A percentile compares a stretch with the other conserved stretches of the same genome.
phyloP scores from a whole-genome alignment of 208 protist species.

The Trypanosoma brucei region DNA sequence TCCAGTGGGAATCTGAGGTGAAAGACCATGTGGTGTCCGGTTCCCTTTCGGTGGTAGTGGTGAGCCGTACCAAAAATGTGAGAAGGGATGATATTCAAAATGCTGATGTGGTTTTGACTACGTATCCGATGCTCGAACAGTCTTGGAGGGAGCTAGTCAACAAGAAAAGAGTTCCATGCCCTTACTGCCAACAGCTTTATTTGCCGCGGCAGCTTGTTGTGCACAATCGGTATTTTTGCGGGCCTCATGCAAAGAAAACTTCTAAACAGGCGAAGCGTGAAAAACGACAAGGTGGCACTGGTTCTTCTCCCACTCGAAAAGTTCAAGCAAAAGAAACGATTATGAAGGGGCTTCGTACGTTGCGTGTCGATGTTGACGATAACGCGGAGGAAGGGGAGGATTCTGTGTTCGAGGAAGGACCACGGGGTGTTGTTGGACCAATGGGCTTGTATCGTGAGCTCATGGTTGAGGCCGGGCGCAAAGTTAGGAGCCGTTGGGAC shows the following conservation, averaged over 20 bases:
- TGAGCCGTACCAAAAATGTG: slow-evolving; percentile 54
- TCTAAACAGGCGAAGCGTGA: slow-evolving; percentile 82
- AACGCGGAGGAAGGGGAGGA: slow-evolving; percentile 23
- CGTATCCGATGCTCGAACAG: slow-evolving; percentile 90
- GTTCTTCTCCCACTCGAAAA: slow-evolving; percentile 17
- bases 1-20: slow-evolving; percentile 91
- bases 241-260: slow-evolving; percentile 78
- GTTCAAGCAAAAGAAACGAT: slow-evolving; percentile 75
- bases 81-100: slow-evolving; percentile 63
- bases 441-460: slow-evolving; percentile 89
- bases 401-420: slow-evolving; percentile 22
- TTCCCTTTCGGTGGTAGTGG: slow-evolving; percentile 69
- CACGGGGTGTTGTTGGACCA: slow-evolving; percentile 53
- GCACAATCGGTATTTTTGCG: slow-evolving; percentile 94
- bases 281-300: slow-evolving; percentile 32
- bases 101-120: slow-evolving; percentile 93
- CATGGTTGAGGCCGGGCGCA: slow-evolving; percentile 84
- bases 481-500: slow-evolving; percentile 81
- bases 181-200: slow-evolving; percentile 86
- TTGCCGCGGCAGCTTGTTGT: slow-evolving; percentile 83
- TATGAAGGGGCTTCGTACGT: slow-evolving; percentile 69
- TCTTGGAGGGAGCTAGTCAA: slow-evolving; percentile 81
- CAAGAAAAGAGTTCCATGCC: slow-evolving; percentile 81
- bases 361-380: slow-evolving; percentile 66
- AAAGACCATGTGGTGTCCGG: slow-evolving; percentile 63